Conservation (phyloP, 1,284 basidiomycete species). For the Caloboletus inedulis region DNA sequence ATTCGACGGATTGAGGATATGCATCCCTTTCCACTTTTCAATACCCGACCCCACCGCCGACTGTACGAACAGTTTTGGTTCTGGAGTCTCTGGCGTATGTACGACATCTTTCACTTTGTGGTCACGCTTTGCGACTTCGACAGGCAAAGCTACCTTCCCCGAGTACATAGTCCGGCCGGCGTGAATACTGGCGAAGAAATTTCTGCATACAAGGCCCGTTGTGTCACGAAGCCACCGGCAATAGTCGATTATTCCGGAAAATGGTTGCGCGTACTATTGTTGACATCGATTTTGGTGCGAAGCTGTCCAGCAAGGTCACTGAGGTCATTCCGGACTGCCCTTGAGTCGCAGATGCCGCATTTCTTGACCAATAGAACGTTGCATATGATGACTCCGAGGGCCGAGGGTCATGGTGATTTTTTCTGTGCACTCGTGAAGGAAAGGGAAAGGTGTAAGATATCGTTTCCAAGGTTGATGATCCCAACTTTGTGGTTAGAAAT, state of each 20-base stretch:
- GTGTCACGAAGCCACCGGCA: constrained; percentile 85
- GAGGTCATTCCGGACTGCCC: constrained; percentile 79
- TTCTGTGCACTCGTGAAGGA: too few species aligned
- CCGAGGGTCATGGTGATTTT: too few species aligned
- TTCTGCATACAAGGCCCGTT: constrained; percentile 69
- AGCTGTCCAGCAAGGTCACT: constrained; percentile 87
- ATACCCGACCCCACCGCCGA: constrained; percentile 21
- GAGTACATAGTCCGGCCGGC: constrained; percentile 85
- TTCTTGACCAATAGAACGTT: too few species aligned
- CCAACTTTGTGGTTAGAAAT: too few species aligned
- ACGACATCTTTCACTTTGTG: constrained; percentile 70
- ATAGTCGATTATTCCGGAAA: constrained; percentile 44
- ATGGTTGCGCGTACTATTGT: constrained; percentile 8
- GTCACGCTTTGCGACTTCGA: constrained; percentile 89
- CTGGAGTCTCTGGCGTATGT: constrained; percentile 66
- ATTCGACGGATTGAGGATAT: constrained; percentile 44
- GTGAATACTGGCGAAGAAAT: constrained; percentile 86
- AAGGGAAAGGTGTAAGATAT: too few species aligned
- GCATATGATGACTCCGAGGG: too few species aligned
- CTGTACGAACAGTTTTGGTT: constrained; percentile 24
- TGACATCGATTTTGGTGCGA: constrained; percentile 57
- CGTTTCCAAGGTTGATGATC: too few species aligned
- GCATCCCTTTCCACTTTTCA: constrained; percentile 6
- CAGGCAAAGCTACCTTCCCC: constrained; percentile 94
- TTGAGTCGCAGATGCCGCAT: constrained; percentile 63